phyloP scores from a whole-genome alignment of 2,329 filamentous ascomycete genomes.

The Curvularia lunata region DNA sequence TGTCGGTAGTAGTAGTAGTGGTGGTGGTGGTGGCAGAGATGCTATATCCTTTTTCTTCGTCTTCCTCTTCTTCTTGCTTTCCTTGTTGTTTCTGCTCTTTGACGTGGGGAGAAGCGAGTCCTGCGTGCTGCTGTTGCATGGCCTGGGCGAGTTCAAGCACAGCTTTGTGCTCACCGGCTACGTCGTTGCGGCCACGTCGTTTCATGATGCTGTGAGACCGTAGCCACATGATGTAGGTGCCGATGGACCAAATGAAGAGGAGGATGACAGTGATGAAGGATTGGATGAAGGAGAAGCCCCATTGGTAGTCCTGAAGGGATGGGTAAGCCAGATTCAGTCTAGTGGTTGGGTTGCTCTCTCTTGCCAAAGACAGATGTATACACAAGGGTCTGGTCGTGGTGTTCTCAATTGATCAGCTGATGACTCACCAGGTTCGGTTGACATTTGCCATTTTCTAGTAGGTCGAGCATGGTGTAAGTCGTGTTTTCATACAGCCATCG shows the following conservation, averaged over 20 bases:
- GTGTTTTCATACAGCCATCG: constrained; percentile 11
- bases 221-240: constrained; percentile 26
- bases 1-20: neutral
- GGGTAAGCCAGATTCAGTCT: neutral
- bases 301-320: constrained; percentile 23
- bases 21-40: no score
- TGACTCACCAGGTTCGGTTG: constrained; percentile 11
- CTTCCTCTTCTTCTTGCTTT: neutral
- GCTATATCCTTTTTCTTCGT: no score
- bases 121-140: constrained; percentile 11
- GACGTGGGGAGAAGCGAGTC: neutral
- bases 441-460: constrained; percentile 17
- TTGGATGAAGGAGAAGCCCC: constrained; percentile 36
- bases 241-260: constrained; percentile 25
- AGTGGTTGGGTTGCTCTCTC: neutral
- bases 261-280: constrained; percentile 22
- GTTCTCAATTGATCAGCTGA: no score
- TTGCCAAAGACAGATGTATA: neutral
- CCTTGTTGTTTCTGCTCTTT: neutral
- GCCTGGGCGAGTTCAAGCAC: constrained; percentile 29
- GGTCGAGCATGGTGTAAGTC: constrained; percentile 6
- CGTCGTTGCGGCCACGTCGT: constrained; percentile 5
- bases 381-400: no score
- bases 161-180: constrained; percentile 30
- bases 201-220: constrained; percentile 14